Evolutionary conservation across 2,329 filamentous ascomycete species (phyloP).

Genomic region (Lanzia echinophila): DNA sequence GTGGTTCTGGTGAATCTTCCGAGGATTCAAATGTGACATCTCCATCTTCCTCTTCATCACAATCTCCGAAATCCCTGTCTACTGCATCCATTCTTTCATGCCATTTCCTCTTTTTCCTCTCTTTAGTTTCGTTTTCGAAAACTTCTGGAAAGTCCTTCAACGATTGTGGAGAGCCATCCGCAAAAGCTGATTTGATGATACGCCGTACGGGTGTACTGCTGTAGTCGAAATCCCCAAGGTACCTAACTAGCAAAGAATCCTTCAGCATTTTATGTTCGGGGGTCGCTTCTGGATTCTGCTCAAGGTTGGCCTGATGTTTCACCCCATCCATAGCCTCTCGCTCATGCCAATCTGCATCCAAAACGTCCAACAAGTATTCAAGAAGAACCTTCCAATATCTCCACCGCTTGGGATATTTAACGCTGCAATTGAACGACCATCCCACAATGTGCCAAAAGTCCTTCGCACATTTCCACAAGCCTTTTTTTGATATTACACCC

Average conservation of each 20-base stretch:
- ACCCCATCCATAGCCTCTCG: constrained; percentile 42
- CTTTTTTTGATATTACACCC: constrained; percentile 53
- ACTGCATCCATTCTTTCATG: constrained; percentile 22
- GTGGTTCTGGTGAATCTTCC: not conserved
- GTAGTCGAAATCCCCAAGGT: constrained; percentile 29
- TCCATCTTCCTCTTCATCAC: constrained; percentile 37
- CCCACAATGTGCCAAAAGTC: constrained; percentile 87
- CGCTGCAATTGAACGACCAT: constrained; percentile 90
- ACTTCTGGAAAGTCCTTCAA: constrained; percentile 55
- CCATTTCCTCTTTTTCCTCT: constrained; percentile 42
- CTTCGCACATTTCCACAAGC: constrained; percentile 69
- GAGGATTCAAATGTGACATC: constrained; percentile 3
- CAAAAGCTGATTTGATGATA: constrained; percentile 61
- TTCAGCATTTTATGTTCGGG: constrained; percentile 34
- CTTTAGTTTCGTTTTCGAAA: constrained; percentile 58
- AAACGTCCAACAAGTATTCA: constrained; percentile 67
- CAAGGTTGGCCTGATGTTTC: constrained; percentile 17
- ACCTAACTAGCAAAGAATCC: constrained; percentile 54
- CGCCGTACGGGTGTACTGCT: constrained; percentile 26
- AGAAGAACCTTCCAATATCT: constrained; percentile 75
- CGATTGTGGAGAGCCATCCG: constrained; percentile 51
- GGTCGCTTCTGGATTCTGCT: constrained; percentile 22
- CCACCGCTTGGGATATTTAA: constrained; percentile 68
- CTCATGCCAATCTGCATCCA: constrained; percentile 64
- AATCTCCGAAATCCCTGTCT: constrained; percentile 37